Evolutionary conservation across 2,329 filamentous ascomycete genomes (phyloP).

Genomic region (Bisporella sp.): DNA sequence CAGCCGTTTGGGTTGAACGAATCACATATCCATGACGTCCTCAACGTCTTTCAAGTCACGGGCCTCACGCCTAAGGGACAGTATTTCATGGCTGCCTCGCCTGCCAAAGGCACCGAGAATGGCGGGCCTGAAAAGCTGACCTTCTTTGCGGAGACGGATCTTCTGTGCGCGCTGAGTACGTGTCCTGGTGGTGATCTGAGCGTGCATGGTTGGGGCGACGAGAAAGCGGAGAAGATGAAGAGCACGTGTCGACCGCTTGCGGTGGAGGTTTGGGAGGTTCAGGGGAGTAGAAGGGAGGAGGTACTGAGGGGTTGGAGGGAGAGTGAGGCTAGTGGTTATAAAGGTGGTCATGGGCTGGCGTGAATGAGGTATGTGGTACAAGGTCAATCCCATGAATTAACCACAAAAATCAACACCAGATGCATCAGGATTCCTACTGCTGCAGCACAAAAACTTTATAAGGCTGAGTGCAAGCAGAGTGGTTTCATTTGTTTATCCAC

Average conservation of each 20-base stretch:
- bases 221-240: conserved; percentile 60
- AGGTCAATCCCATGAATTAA: no score
- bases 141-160: conserved; percentile 73
- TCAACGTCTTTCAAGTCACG: conserved; percentile 83
- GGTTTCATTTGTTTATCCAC: no score
- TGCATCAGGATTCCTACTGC: no score
- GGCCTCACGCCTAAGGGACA: conserved; percentile 64
- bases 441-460: no score
- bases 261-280: conserved; percentile 64
- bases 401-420: no score
- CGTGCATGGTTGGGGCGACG: conserved; percentile 71
- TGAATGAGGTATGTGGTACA: no score
- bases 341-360: neutral
- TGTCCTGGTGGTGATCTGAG: conserved; percentile 79
- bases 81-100: conserved; percentile 59
- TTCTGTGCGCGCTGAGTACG: conserved; percentile 54
- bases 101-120: neutral
- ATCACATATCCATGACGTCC: conserved; percentile 73
- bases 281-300: conserved; percentile 33
- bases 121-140: conserved; percentile 43
- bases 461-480: no score
- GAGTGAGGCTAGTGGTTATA: neutral
- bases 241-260: conserved; percentile 67
- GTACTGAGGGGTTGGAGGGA: conserved; percentile 38
- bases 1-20: conserved; percentile 62